Conservation (phyloP, 2,329 filamentous ascomycete species). For the Aspergillus tanneri region DNA sequence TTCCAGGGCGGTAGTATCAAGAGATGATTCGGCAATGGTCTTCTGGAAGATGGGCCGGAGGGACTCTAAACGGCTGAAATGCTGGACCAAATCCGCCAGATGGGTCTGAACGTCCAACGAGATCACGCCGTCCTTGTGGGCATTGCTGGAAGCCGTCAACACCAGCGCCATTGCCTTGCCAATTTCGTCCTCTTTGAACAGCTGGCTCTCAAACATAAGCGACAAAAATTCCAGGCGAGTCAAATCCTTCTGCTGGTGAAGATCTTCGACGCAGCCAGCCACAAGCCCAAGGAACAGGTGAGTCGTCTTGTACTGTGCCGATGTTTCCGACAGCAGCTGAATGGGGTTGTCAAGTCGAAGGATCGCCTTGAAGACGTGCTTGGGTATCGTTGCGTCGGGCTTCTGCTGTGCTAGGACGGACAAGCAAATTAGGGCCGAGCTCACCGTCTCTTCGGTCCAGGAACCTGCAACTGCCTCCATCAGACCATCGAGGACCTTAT, state of each 20-base stretch:
- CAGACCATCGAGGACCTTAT: constrained; percentile 76
- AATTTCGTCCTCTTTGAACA: constrained; percentile 33
- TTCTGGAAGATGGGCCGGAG: constrained; percentile 64
- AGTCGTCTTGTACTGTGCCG: constrained; percentile 33
- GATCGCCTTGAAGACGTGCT: constrained; percentile 62
- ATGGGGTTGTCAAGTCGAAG: constrained; percentile 35
- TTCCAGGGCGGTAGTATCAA: constrained; percentile 74
- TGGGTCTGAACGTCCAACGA: constrained; percentile 57
- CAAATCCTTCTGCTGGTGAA: constrained; percentile 35
- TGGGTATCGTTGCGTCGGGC: constrained; percentile 66
- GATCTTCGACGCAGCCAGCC: constrained; percentile 32
- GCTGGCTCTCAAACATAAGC: constrained; percentile 33
- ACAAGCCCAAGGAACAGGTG: constrained; percentile 40
- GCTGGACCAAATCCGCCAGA: constrained; percentile 66
- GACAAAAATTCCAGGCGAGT: constrained; percentile 49
- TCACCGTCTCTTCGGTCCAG: constrained; percentile 71
- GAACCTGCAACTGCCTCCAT: constrained; percentile 84
- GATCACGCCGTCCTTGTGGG: constrained; percentile 49
- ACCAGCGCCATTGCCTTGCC: constrained; percentile 34
- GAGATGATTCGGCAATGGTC: constrained; percentile 64
- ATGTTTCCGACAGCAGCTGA: constrained; percentile 35
- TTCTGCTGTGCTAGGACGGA: constrained; percentile 80
- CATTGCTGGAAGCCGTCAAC: constrained; percentile 32
- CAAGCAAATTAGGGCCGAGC: constrained; percentile 74
- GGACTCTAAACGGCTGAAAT: constrained; percentile 61